These are phyloP conservation scores for Arthrocladium fulminans DNA, from an alignment of 2,329 filamentous ascomycete genomes.

Conservation along the genomic window DNA sequence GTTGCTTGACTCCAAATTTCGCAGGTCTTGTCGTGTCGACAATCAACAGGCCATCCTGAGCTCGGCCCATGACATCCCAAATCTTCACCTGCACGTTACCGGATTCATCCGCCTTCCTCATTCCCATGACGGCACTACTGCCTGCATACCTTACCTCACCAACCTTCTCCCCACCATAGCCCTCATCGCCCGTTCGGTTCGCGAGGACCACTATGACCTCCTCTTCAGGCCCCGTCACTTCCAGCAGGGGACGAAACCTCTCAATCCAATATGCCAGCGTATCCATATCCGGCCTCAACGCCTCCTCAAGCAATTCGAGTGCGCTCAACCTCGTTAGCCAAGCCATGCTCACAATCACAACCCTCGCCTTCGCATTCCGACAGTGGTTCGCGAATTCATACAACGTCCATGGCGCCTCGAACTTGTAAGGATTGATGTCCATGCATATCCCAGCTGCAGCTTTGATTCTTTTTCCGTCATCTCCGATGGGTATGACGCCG, in stretches of 20 bases:
- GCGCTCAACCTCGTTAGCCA: slow-evolving; percentile 48
- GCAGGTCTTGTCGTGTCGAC: slow-evolving; percentile 37
- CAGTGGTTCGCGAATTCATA: slow-evolving; percentile 55
- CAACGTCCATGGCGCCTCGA: slow-evolving; percentile 47
- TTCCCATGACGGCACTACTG: slow-evolving; percentile 37
- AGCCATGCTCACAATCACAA: slow-evolving; percentile 55
- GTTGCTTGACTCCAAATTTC: slow-evolving; percentile 7
- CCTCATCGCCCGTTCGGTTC: slow-evolving; percentile 37
- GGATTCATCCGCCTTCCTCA: slow-evolving; percentile 17
- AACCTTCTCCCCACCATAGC: slow-evolving; percentile 27
- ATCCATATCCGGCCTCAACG: slow-evolving; percentile 45
- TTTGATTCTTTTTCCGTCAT: slow-evolving; percentile 26
- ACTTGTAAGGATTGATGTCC: slow-evolving; percentile 55
- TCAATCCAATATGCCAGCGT: slow-evolving; percentile 57
- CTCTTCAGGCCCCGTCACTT: slow-evolving; percentile 18
- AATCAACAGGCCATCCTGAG: slow-evolving; percentile 38
- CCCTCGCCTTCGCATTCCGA: slow-evolving; percentile 37
- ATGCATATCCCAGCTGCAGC: slow-evolving; percentile 44
- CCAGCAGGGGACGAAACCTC: slow-evolving; percentile 46
- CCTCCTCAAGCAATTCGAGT: slow-evolving; percentile 39
- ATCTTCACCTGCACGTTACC: slow-evolving; percentile 33
- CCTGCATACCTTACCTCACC: slow-evolving; percentile 39
- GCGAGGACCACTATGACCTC: slow-evolving; percentile 40
- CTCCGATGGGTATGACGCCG: slow-evolving; percentile 24
- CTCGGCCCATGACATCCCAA: slow-evolving; percentile 39